Percentiles rank a stretch among this genome's conserved stretches.
phyloP scores from a whole-genome alignment of 176 grass and related monocot genomes.

The Zizania latifolia region DNA sequence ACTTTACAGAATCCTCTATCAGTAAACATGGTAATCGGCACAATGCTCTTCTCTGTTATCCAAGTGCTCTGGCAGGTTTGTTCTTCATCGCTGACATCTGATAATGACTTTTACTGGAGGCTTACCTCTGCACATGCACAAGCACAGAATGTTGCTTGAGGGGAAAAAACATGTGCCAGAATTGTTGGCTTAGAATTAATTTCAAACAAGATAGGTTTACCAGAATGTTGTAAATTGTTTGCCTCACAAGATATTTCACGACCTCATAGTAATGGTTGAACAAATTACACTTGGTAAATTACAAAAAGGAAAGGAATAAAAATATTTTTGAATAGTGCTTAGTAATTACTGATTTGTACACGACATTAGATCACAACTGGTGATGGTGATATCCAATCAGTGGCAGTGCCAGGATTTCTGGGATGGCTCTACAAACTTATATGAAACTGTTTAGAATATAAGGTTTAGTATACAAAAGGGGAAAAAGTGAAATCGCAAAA shows the following conservation, averaged over 20 bases:
- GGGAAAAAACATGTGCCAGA: neutral
- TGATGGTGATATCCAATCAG: neutral
- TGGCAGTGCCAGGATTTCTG: neutral
- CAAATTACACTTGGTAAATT: neutral
- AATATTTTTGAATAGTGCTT: neutral
- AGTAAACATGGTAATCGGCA: slow-evolving; percentile 78
- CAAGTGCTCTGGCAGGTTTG: slow-evolving; percentile 94
- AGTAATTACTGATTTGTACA: neutral
- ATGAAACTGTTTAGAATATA: neutral
- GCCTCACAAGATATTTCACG: neutral
- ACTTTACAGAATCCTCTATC: slow-evolving; percentile 58
- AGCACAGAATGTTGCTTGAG: neutral
- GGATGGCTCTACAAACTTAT: neutral
- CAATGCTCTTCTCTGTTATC: slow-evolving; percentile 88
- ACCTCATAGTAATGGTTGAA: neutral
- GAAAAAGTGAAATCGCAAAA: neutral
- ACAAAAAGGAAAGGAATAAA: neutral
- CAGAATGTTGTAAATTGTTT: neutral
- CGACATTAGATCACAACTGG: neutral
- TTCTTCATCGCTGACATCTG: slow-evolving; percentile 5
- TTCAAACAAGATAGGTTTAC: neutral
- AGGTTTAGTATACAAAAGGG: neutral
- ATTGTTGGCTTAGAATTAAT: neutral
- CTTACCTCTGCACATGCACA: neutral
- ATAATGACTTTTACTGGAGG: neutral